Evolutionary conservation across 768 basidiomycete species (phyloP).

Genomic region (Leucogyrophana mollusca): DNA sequence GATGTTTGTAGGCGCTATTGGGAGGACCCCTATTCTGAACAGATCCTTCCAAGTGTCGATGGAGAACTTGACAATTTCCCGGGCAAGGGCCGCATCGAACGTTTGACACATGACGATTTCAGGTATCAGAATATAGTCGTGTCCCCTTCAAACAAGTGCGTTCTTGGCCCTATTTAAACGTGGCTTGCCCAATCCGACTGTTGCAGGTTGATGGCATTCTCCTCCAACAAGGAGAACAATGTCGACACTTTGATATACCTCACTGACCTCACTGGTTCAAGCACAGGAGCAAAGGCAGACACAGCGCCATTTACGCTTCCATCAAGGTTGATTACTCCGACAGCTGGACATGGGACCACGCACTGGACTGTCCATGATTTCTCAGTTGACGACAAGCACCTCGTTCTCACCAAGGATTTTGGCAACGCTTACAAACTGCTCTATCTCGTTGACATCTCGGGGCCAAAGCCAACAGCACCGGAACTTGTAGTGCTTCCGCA

Average conservation of each 20-base stretch:
- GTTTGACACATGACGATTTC: constrained; percentile 38
- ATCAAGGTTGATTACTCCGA: constrained; percentile 33
- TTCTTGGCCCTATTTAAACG: not conserved
- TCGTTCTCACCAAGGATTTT: constrained; percentile 30
- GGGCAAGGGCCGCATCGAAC: constrained; percentile 39
- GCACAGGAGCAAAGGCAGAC: constrained; percentile 27
- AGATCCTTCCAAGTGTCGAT: constrained; percentile 31
- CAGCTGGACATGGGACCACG: constrained; percentile 27
- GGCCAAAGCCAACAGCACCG: constrained; percentile 17
- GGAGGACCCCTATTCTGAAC: constrained; percentile 32
- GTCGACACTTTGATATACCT: constrained; percentile 37
- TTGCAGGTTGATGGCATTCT: constrained; percentile 35
- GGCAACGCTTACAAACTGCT: constrained; percentile 26
- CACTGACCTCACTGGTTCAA: constrained; percentile 28
- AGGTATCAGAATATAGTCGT: constrained; percentile 27
- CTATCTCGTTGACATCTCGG: constrained; percentile 34
- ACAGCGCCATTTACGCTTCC: constrained; percentile 30
- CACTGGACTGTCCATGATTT: constrained; percentile 30
- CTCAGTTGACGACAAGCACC: constrained; percentile 38
- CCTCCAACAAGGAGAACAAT: constrained; percentile 41
- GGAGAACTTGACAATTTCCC: constrained; percentile 38
- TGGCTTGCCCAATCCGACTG: constrained; percentile 5
- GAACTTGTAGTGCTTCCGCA: constrained; percentile 34
- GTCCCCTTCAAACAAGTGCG: constrained; percentile 37
- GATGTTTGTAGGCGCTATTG: constrained; percentile 36